Conservation (phyloP, 2,329 filamentous ascomycete genomes). For the Tolypocladium tropicale region DNA sequence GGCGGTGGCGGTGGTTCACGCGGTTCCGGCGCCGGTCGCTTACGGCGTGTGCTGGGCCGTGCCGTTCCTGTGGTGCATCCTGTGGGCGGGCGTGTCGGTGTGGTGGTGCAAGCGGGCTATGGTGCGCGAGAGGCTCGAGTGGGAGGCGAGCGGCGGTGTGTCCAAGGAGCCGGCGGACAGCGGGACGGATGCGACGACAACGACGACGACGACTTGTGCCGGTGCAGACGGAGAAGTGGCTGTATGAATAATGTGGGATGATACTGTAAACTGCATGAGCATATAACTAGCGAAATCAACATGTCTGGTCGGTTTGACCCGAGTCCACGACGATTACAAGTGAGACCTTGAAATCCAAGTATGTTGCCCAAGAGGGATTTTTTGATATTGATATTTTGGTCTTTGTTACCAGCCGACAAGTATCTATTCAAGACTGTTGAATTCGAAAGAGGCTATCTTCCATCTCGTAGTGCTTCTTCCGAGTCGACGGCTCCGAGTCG, state of each 20-base stretch:
- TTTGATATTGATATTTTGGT: too few relatives aligned
- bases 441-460: too few relatives aligned
- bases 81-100: slow-evolving; percentile 25
- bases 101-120: slow-evolving; percentile 26
- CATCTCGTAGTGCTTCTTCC: too few relatives aligned
- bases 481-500: too few relatives aligned
- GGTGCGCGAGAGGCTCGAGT: slow-evolving; percentile 25
- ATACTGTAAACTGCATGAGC: not conserved
- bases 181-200: not conserved
- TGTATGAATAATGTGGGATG: not conserved
- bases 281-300: not conserved
- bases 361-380: too few relatives aligned
- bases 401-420: too few relatives aligned
- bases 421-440: too few relatives aligned
- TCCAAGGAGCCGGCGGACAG: not conserved
- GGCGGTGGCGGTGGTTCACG: slow-evolving; percentile 22
- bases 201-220: not conserved
- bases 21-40: slow-evolving; percentile 22
- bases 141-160: slow-evolving; percentile 14
- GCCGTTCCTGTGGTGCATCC: slow-evolving; percentile 24
- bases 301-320: not conserved
- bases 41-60: slow-evolving; percentile 29
- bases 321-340: not conserved
- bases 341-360: not conserved
- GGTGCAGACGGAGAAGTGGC: not conserved